Conservation (phyloP, 2,329 filamentous ascomycete species). For the Fusarium buxicola region DNA sequence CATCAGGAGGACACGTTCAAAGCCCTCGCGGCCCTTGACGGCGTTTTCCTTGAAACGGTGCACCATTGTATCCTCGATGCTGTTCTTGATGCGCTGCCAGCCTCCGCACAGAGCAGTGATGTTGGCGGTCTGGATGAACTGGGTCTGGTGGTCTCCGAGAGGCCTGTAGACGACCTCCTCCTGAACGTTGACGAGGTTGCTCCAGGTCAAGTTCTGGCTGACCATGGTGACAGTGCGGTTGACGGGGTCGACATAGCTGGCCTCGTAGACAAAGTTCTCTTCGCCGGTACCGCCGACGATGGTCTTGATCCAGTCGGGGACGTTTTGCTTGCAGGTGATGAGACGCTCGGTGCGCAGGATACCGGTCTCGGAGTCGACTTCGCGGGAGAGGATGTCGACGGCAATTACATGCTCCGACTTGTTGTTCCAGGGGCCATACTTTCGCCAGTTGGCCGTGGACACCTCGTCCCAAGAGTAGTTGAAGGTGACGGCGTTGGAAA, state of each 20-base stretch:
- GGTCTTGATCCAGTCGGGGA: conserved; percentile 83
- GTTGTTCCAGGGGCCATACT: conserved; percentile 99
- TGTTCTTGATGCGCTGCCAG: conserved; percentile 97
- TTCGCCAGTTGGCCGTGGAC: conserved; percentile 96
- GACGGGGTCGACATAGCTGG: conserved; percentile 89
- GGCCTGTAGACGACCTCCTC: conserved; percentile 93
- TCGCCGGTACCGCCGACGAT: conserved; percentile 80
- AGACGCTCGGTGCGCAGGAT: conserved; percentile 72
- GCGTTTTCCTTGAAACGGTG: conserved; percentile 94
- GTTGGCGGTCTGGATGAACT: conserved; percentile 89
- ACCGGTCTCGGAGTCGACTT: conserved; percentile 66
- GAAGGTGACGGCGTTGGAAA: conserved; percentile 89
- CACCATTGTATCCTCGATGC: conserved; percentile 92
- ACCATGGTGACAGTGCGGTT: conserved; percentile 95
- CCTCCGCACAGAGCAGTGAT: conserved; percentile 95
- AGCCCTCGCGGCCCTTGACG: conserved; percentile 88
- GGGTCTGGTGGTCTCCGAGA: conserved; percentile 68
- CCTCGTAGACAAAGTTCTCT: conserved; percentile 91
- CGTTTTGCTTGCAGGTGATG: conserved; percentile 71
- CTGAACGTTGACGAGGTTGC: conserved; percentile 88
- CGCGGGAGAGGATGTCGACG: conserved; percentile 88
- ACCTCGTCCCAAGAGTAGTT: conserved; percentile 99
- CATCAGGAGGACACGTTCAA: conserved; percentile 94
- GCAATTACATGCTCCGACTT: conserved; percentile 97
- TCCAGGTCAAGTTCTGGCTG: conserved; percentile 93